Evolutionary conservation across 345 rosid genomes (phyloP), one percentile per base, ranked within the genome.

Genomic region (Rubroshorea leprosula): DNA sequence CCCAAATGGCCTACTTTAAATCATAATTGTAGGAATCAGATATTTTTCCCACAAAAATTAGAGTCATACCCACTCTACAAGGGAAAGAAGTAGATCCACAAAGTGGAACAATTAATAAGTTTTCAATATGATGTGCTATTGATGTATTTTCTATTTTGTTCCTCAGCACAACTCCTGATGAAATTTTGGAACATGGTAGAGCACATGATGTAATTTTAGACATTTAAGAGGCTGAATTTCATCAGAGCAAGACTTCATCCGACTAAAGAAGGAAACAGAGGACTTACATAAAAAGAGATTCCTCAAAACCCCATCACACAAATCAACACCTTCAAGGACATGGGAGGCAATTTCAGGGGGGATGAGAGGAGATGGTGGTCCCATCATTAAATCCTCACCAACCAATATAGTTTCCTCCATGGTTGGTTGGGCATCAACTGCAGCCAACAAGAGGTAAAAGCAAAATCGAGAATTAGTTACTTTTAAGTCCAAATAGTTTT

Each of bases 331-430:
- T 76, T 86, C 80, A 39, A 92, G 81, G 51, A 92, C 93, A 63
- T 89, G 91, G 48, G 95, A 65, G 31, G 99, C 92, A 46, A 89
- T 93, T 74, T 93, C 99, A 63, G 79, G 83, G 41, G 97, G 96
- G 61, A 89, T 79, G 73, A 87, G 29, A 52, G 97, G 94, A 49
- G 96, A 89, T 51, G 97, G 94, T 31, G 87, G 96, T 18, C 98
- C 95, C 85, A 49, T 78, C 99, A 93, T 93, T 1, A 93, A 74
- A 74, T 93, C 97, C 64, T 87, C 99, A 55, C 96, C 91, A 1
- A 89, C 97, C 78, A 89, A 62, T 57, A 93, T 86, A 24, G 94
- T 89, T 78, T 93, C 97, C 83, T 89, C 99, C 94, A 93, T 89
- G 9, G 73, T 78, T 43, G 97, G 94, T 54, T 93, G 87, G 43